Evolutionary conservation across 2,329 filamentous ascomycete genomes (phyloP).

Genomic region (Cercospora berteroae): DNA sequence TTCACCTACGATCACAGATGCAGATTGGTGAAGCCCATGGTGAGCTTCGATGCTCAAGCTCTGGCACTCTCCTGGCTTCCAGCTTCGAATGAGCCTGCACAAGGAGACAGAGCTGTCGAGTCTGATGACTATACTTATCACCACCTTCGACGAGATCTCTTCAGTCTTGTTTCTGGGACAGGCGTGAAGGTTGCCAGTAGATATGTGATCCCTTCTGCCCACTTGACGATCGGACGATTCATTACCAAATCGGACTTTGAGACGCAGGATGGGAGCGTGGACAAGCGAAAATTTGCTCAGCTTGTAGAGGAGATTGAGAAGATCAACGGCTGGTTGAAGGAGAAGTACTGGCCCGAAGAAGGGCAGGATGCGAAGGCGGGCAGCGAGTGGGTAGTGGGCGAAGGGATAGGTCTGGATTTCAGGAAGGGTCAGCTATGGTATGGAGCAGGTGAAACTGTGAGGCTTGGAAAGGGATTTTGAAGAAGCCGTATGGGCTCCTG

Average conservation of each 20-base stretch:
- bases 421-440: conserved; percentile 81
- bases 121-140: conserved; percentile 82
- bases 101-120: conserved; percentile 7
- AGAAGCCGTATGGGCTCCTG: background rate
- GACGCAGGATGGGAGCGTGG: conserved; percentile 42
- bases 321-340: conserved; percentile 72
- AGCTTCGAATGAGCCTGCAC: conserved; percentile 60
- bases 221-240: conserved; percentile 84
- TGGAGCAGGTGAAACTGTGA: conserved; percentile 67
- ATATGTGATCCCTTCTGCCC: conserved; percentile 85
- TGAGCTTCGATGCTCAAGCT: conserved; percentile 82
- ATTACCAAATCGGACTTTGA: conserved; percentile 62
- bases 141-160: conserved; percentile 80
- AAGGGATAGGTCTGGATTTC: conserved; percentile 76
- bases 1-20: conserved; percentile 66
- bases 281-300: conserved; percentile 56
- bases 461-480: conserved; percentile 51
- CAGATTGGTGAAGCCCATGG: conserved; percentile 74
- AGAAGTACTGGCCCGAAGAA: conserved; percentile 64
- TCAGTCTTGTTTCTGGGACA: conserved; percentile 55
- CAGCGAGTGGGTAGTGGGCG: conserved; percentile 83
- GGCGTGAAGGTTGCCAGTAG: conserved; percentile 72
- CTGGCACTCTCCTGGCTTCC: conserved; percentile 86
- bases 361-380: conserved; percentile 45
- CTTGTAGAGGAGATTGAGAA: conserved; percentile 71